A percentile compares a stretch with the other conserved stretches of the same genome.
Evolutionary conservation across 2,329 filamentous ascomycete species (phyloP).

Genomic region (Epichloe amarillans): DNA sequence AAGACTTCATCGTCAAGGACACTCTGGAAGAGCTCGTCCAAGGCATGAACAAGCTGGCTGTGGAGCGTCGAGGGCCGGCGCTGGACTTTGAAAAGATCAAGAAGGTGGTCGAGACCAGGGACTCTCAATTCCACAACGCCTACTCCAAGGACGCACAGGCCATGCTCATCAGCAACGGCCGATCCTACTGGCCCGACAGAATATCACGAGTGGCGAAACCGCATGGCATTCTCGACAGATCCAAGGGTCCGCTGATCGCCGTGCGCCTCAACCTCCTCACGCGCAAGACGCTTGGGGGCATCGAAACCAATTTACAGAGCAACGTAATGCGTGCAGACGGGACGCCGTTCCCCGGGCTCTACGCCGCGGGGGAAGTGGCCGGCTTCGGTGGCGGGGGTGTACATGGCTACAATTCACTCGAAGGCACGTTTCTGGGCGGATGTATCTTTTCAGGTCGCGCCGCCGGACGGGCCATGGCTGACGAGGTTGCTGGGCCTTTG

Average conservation of each 20-base stretch:
- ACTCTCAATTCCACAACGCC: constrained; percentile 40
- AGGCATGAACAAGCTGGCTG: constrained; percentile 45
- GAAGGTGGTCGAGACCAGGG: constrained; percentile 37
- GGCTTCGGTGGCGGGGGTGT: constrained; percentile 50
- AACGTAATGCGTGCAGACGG: constrained; percentile 40
- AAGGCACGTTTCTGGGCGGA: constrained; percentile 49
- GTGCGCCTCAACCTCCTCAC: constrained; percentile 48
- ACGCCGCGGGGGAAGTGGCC: constrained; percentile 46
- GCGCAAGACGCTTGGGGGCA: constrained; percentile 46
- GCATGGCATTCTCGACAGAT: constrained; percentile 38
- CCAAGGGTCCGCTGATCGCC: constrained; percentile 45
- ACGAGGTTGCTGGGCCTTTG: constrained; percentile 21
- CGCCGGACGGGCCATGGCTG: constrained; percentile 40
- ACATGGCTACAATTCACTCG: constrained; percentile 48
- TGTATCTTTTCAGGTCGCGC: constrained; percentile 49
- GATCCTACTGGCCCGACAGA: constrained; percentile 41
- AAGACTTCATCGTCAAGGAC: constrained; percentile 45
- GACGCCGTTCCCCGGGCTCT: constrained; percentile 37
- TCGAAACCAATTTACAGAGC: constrained; percentile 45
- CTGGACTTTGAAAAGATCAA: constrained; percentile 32
- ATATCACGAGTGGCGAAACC: constrained; percentile 37
- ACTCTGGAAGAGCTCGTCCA: constrained; percentile 40
- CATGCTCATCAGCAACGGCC: constrained; percentile 46
- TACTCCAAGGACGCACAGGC: constrained; percentile 48
- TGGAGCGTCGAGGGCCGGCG: constrained; percentile 28